These are phyloP conservation scores for Sequoiadendron giganteum DNA, from an alignment of 75 land plant genomes.

Conservation along the genomic window DNA sequence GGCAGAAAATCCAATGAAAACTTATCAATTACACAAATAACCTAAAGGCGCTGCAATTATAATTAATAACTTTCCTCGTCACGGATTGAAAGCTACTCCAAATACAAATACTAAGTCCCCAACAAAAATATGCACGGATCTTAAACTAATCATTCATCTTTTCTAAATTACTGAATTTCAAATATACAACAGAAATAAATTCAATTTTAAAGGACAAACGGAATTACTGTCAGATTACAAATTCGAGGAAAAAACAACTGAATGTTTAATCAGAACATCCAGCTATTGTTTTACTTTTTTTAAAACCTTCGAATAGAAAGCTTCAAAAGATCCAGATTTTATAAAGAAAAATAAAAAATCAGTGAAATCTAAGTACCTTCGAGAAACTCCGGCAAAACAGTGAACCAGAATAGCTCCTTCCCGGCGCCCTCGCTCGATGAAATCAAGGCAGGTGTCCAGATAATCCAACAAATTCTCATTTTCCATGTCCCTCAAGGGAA, in stretches of 20 bases:
- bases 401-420: constrained; percentile 85
- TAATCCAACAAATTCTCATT: constrained; percentile 83
- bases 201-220: neutral
- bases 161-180: neutral
- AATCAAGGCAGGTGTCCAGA: constrained; percentile 82
- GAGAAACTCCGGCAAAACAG: constrained; percentile 94
- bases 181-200: neutral
- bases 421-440: constrained; percentile 77
- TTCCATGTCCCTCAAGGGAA: constrained; percentile 81
- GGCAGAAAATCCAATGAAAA: neutral
- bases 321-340: too few species aligned
- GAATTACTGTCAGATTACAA: neutral
- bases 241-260: neutral
- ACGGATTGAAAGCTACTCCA: neutral
- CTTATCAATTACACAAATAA: neutral
- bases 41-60: neutral
- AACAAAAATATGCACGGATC: neutral
- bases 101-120: neutral
- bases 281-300: too few species aligned
- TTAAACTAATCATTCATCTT: neutral
- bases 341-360: too few species aligned
- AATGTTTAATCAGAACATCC: too few species aligned
- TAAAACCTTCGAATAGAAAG: too few species aligned
- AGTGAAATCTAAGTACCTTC: constrained; percentile 15
- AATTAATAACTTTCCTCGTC: neutral